phyloP scores from a whole-genome alignment of 2,329 filamentous ascomycete species.

The Aureobasidium sp. region DNA sequence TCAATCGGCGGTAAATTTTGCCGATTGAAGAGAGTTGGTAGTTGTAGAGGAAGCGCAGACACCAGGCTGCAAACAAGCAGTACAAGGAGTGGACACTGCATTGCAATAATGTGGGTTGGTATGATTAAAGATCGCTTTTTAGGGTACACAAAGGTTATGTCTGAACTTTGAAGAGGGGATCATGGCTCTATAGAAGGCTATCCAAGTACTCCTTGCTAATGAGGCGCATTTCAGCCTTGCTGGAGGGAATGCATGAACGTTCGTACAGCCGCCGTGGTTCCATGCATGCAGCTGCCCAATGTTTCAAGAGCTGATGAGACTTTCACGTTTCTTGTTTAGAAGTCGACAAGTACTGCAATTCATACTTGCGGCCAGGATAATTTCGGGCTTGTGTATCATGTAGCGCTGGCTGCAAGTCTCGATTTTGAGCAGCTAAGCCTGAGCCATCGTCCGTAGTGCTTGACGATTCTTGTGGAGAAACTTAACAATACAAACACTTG shows the following conservation, averaged over 20 bases:
- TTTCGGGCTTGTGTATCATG: background rate
- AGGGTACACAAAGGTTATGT: background rate
- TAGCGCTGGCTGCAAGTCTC: background rate
- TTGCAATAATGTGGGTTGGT: background rate
- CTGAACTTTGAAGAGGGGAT: background rate
- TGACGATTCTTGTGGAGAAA: background rate
- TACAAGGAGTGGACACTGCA: constrained; percentile 11
- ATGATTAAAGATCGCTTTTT: background rate
- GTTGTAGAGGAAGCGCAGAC: background rate
- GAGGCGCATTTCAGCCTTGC: background rate
- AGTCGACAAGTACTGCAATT: background rate
- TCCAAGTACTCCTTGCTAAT: background rate
- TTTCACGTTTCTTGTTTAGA: background rate
- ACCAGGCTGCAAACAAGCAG: constrained; percentile 8
- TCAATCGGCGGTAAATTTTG: constrained; percentile 1
- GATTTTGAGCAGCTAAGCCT: background rate
- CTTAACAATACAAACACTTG: background rate
- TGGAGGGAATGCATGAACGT: constrained; percentile 7
- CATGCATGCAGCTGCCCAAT: background rate
- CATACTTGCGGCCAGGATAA: background rate
- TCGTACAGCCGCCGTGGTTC: background rate
- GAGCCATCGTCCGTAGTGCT: background rate
- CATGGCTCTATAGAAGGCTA: constrained; percentile 7
- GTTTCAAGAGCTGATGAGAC: background rate
- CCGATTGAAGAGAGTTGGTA: background rate